These are phyloP conservation scores for Vitis hybrid DNA, from an alignment of 177 flowering plant species.

Conservation along the genomic window DNA sequence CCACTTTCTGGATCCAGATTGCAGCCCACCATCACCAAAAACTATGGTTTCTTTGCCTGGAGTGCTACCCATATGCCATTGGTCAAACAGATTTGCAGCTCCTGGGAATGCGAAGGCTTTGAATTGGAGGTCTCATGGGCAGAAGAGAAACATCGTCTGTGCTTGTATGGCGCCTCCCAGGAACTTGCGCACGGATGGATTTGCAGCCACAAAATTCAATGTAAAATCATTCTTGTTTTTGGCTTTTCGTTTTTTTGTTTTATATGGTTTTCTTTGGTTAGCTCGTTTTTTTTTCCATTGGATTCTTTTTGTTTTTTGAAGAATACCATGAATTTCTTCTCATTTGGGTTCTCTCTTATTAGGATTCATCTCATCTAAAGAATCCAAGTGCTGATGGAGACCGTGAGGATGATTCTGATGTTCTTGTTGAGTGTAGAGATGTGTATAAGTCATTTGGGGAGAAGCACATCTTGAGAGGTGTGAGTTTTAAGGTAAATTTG, in stretches of 20 bases:
- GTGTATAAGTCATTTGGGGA: conserved; percentile 93
- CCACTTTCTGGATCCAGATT: conserved; percentile 1
- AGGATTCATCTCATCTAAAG: conserved; percentile 41
- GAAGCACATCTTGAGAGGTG: conserved; percentile 85
- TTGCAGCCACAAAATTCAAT: conserved; percentile 31
- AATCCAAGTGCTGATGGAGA: conserved; percentile 22
- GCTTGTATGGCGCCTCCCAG: conserved; percentile 51
- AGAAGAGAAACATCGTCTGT: conserved; percentile 35
- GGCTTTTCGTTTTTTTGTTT: no score
- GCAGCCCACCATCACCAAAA: conserved; percentile 6
- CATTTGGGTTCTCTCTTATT: background rate
- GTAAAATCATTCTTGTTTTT: conserved; percentile 23
- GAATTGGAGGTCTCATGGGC: conserved; percentile 9
- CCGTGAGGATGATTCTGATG: conserved; percentile 61
- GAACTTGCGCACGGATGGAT: conserved; percentile 30
- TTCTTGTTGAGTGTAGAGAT: conserved; percentile 82
- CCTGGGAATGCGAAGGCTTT: conserved; percentile 9
- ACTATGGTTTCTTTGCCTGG: conserved; percentile 21
- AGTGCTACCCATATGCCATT: conserved; percentile 12
- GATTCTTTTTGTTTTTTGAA: no score
- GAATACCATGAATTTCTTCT: no score
- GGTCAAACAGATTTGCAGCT: conserved; percentile 12
- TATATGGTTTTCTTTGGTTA: no score
- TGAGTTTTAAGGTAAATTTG: conserved; percentile 84
- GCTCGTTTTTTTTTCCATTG: no score